Conservation (phyloP, 2,329 filamentous ascomycete genomes). For the Claviceps cyperi region DNA sequence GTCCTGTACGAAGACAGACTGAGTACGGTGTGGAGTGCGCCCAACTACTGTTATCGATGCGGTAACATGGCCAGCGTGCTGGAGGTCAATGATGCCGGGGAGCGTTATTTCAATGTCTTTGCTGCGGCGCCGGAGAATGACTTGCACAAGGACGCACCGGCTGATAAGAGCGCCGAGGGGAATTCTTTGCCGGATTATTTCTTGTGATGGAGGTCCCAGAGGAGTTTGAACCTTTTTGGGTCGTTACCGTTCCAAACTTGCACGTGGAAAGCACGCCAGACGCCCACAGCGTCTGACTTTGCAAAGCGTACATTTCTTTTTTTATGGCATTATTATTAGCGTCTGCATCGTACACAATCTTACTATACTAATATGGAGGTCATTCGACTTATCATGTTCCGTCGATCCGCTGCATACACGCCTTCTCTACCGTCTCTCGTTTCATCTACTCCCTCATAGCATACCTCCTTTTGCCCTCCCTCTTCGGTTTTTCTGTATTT, state of each 20-base stretch:
- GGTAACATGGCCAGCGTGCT: conserved; percentile 95
- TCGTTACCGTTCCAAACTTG: too few species aligned
- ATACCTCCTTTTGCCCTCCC: not conserved
- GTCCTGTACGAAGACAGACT: conserved; percentile 89
- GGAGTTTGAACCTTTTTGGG: too few species aligned
- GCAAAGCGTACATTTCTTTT: too few species aligned
- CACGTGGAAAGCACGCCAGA: too few species aligned
- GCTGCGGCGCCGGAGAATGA: conserved; percentile 95
- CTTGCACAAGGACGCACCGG: conserved; percentile 68
- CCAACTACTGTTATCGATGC: conserved; percentile 90
- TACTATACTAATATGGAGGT: not conserved
- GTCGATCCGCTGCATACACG: not conserved
- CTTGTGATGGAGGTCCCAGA: conserved; percentile 28
- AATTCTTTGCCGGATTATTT: conserved; percentile 57
- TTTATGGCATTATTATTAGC: too few species aligned
- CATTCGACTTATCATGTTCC: not conserved
- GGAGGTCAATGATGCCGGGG: conserved; percentile 85
- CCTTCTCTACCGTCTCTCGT: not conserved
- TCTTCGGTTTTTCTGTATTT: not conserved
- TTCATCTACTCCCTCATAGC: not conserved
- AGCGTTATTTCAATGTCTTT: conserved; percentile 95
- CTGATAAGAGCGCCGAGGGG: conserved; percentile 56
- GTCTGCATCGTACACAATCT: too few species aligned
- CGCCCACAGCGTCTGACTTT: too few species aligned
- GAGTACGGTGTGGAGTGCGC: conserved; percentile 95